Evolutionary conservation across 1,284 basidiomycete genomes (phyloP).

Genomic region (Rhodotorula sp.): DNA sequence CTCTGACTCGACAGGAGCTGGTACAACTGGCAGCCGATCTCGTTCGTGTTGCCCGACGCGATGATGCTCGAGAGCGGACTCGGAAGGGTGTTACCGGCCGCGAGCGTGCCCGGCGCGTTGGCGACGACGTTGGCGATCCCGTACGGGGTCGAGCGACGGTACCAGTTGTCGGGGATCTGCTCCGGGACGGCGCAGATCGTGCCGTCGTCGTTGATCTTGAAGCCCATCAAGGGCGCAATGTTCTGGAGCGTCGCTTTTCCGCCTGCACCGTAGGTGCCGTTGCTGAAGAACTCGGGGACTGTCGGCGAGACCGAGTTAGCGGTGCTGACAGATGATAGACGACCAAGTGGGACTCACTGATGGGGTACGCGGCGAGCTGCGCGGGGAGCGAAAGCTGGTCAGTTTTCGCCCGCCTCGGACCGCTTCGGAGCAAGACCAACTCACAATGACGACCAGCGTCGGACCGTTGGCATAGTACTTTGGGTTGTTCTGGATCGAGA

Average conservation of each 20-base stretch:
- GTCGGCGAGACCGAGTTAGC: neutral
- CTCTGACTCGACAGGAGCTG: conserved; percentile 2
- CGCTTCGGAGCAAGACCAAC: neutral
- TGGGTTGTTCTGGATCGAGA: neutral
- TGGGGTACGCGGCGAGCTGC: neutral
- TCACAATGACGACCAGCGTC: conserved; percentile 7
- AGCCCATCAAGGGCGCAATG: conserved; percentile 3
- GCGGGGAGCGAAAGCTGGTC: neutral
- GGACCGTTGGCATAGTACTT: neutral
- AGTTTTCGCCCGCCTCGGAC: neutral
- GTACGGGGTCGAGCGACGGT: conserved; percentile 9
- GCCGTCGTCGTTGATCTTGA: conserved; percentile 10
- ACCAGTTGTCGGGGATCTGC: conserved; percentile 13
- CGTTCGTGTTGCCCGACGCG: neutral
- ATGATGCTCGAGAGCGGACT: conserved; percentile 3
- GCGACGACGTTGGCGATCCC: conserved; percentile 9
- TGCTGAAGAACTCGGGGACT: conserved; percentile 6
- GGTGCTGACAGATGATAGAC: neutral
- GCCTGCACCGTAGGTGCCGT: conserved; percentile 11
- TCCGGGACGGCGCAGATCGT: conserved; percentile 3
- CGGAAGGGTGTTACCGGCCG: neutral
- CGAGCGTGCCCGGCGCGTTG: neutral
- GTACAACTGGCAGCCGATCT: conserved; percentile 7
- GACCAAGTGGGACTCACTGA: neutral
- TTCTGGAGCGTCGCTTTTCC: conserved; percentile 1